Evolutionary conservation across 2,329 filamentous ascomycete genomes (phyloP), one percentile per base, ranked within the genome.

Genomic region (Amylocarpus encephaloides): DNA sequence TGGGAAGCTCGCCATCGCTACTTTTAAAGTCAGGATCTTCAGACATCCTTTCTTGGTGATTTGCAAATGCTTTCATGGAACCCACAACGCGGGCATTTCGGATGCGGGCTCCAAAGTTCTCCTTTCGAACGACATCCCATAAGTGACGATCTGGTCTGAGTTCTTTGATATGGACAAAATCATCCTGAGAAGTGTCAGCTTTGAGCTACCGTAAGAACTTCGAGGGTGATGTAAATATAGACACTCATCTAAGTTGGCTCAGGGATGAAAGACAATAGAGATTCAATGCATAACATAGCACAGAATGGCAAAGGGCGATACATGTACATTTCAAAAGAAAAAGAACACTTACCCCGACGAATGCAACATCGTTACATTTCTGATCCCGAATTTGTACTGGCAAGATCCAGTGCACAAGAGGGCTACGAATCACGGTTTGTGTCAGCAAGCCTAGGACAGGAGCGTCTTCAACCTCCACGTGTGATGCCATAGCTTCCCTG

Each of bases 111-210:
- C 83, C 82, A 65, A 97, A 92, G 64, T 95, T 83, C 36, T 77
- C 75, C 67, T 91, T 94, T 53, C 79, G 79, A n/a, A 79, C 74
- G n/a, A 95, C 73, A 62, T 89, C 82, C 56, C 83, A 79, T 19
- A 95, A 75, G 61, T 86, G 83, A 1, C 83, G 83, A 63, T 86
- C 80, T 40, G 74, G 73, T 5, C 75, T 73, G 2, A 93, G 77
- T 65, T 95, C 86, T 60, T 83, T 86, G 56, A 97, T 81, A 58
- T 92, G 85, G 40, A 98, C 78, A 59, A 82, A 88, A 55, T 86
- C 79, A 58, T 95, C 86, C 82, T 86, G 38, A 34, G 43, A 36
- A 30, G 52, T 26, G 62, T 66, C 46, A 65, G 62, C 49, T 46
- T 46, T 36, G 22, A 10, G 34, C 34, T 36, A 36, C 12, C 10